Evolutionary conservation across 495 filamentous ascomycete species (phyloP).

Genomic region (Corynascus novoguineensis): DNA sequence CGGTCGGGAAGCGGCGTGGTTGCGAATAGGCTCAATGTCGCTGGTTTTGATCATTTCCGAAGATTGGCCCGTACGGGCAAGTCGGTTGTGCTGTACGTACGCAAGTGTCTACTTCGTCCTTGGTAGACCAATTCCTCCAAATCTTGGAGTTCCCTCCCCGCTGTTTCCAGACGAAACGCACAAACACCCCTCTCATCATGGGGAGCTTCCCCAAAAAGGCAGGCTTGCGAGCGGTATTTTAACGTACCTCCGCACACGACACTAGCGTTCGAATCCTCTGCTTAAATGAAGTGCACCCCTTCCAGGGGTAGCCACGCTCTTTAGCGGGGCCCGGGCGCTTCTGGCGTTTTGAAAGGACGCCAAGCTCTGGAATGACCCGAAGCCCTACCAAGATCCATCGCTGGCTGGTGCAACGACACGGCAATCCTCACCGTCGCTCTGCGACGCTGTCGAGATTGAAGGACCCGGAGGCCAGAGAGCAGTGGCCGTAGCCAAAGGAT

Average conservation of each 20-base stretch:
- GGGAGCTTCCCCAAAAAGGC: background rate
- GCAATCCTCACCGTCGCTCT: background rate
- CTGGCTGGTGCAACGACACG: background rate
- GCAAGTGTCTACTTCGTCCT: background rate
- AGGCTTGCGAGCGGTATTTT: constrained; percentile 6
- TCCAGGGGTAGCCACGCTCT: constrained; percentile 14
- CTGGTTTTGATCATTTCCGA: background rate
- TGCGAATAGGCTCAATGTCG: constrained; percentile 14
- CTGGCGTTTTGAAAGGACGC: constrained; percentile 1
- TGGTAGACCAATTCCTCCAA: too few relatives aligned
- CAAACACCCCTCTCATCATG: background rate
- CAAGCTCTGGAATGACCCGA: constrained; percentile 8
- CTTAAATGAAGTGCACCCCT: constrained; percentile 2
- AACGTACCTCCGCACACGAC: too few relatives aligned
- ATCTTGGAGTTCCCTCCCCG: background rate
- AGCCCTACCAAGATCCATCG: background rate
- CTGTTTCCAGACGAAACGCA: constrained; percentile 1
- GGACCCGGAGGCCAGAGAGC: background rate
- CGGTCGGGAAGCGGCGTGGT: constrained; percentile 3
- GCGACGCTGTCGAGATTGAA: constrained; percentile 14
- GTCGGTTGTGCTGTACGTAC: background rate
- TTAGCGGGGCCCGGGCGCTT: background rate
- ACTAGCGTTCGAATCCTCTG: background rate
- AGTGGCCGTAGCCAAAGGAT: background rate
- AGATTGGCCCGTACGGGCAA: background rate